These are phyloP conservation scores for Parietaria judaica DNA, from an alignment of 306 rosid species.

Conservation along the genomic window DNA sequence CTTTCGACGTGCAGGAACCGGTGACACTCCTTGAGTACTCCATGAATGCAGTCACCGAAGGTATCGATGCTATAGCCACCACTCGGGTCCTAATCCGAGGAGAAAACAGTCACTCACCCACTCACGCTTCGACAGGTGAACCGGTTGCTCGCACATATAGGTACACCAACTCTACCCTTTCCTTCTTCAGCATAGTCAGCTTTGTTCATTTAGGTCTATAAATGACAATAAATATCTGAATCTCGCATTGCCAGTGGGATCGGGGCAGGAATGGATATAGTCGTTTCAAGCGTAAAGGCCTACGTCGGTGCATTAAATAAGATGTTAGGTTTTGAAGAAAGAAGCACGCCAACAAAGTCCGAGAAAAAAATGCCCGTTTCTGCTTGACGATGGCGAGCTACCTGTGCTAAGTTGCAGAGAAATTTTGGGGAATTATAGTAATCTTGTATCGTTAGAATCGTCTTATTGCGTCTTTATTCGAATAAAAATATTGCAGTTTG, in stretches of 20 bases:
- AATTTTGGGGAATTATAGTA: neutral
- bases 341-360: constrained; percentile 9
- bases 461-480: too few species aligned
- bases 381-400: constrained; percentile 14
- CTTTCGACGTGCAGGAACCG: constrained; percentile 51
- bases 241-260: constrained; percentile 42
- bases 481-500: too few species aligned
- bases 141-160: constrained; percentile 61
- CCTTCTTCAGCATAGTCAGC: constrained; percentile 11
- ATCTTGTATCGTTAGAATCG: neutral
- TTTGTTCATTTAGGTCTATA: neutral
- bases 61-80: constrained; percentile 95
- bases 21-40: constrained; percentile 82
- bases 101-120: constrained; percentile 29
- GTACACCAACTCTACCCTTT: constrained; percentile 25
- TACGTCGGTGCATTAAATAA: constrained; percentile 76
- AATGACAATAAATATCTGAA: neutral
- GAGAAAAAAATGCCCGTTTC: constrained; percentile 26
- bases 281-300: constrained; percentile 95
- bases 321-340: constrained; percentile 66
- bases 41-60: constrained; percentile 80
- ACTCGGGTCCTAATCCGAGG: constrained; percentile 75
- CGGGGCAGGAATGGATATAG: constrained; percentile 92
- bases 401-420: constrained; percentile 7
- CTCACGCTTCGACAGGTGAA: constrained; percentile 55